Base-by-base conservation (phyloP, 352 stramenopile genomes). In the Lagenidium sp. region DNA sequence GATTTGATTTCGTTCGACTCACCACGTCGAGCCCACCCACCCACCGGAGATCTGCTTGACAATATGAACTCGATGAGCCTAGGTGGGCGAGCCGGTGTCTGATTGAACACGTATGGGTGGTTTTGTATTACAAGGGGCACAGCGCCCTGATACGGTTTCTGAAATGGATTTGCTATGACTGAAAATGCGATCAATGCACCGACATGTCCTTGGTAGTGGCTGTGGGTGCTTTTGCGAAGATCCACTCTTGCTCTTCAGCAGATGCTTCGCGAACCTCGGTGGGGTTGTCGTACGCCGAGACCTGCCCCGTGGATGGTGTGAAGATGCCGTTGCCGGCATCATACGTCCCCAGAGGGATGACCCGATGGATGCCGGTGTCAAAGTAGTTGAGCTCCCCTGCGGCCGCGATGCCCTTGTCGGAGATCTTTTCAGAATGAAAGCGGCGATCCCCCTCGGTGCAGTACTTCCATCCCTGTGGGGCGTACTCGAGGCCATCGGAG, bases 291-390 rank as follows among this genome's bases (percentile, higher is more conserved):
- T 82, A 85, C 21, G 58, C 55, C 10, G 51, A 56, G 1, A 85
- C 64, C 16, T 68, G 67, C 4, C 48, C 66, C 1, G 65, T 82
- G 8, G 70, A 87, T 20, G 66, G 74, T 18, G 60, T 71, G 61
- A 66, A 87, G 47, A 90, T 82, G 23, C 78, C 74, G 35, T 87
- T 86, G 23, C 78, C 78, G 1, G 78, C 74, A 22, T 90, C 77
- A 45, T 76, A 90, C 1, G 74, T 81, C 1, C 78, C 78, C 6
- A 85, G 58, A 20, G 77, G 77, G 4, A 90, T 57, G 10, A 82
- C 63, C 21, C 75, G 66, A 23, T 69, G 54, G 36, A 87, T 66
- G 1, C 68, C 68, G 12, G 71, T 80, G 35, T 88, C 69, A 36
- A 84, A 85, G 45, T 85, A 88, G 45, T 82, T 64, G 25, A 88